Evolutionary conservation across 2,329 filamentous ascomycete genomes (phyloP), one percentile per base, ranked within the genome.

Genomic region (Keithomyces neogunnii): DNA sequence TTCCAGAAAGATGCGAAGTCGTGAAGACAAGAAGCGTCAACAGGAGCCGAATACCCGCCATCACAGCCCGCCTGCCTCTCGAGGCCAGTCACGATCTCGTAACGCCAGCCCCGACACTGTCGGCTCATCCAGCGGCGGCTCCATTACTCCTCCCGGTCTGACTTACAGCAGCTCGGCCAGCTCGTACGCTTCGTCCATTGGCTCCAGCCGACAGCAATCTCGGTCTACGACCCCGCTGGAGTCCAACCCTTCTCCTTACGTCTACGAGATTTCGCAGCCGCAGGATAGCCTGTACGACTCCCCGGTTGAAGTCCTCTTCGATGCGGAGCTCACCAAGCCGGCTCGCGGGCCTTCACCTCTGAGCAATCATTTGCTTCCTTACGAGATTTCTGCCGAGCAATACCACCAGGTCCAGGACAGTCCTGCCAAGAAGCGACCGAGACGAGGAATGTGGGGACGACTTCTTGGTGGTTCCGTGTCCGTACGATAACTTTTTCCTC

Each of bases 301-400:
- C 42, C 75, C 75, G 0, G 68, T 76, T 33, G 68, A 77, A 60
- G 65, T 77, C 46, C 63, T 74, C 45, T 58, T 73, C 50, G 67
- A 70, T 42, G 67, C 60, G 66, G 56, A 71, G 52, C 65, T 67
- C 47, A 63, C 68, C 55, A 72, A 70, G 60, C 59, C 62, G 31
- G 59, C 60, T 32, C 59, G 56, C 40, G 60, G 46, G 11, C 43
- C 33, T 2, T 11, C 63, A 19, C 60, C 33, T 30, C 9, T 64
- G 28, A 59, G 60, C 56, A 58, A 59, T 28, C 61, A 65, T 49
- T 64, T 75, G 56, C 73, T 81, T 4, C 75, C 78, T 5, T 81
- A 80, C 63, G 78, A 81, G 66, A 77, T 80, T 58, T 73, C 72
- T 54, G 60, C 68, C 35, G 76, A 81, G 30, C 73, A 80, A 53